These are phyloP conservation scores for Penicillium paneum DNA, from an alignment of 2,329 filamentous ascomycete species.

Conservation along the genomic window DNA sequence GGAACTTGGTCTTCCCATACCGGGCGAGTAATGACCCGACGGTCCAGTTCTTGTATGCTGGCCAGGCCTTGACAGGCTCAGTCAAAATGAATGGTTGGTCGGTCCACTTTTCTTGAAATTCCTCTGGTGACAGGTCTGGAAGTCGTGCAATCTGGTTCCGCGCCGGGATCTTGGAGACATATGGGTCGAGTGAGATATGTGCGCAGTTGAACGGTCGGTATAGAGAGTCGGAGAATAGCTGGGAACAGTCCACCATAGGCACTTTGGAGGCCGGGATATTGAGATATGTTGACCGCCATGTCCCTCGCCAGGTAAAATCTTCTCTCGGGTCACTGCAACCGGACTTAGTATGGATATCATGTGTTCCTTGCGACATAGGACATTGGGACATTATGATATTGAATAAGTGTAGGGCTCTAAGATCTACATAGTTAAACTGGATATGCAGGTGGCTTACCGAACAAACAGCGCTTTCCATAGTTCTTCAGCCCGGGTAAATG, in stretches of 20 bases:
- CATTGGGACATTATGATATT: neutral
- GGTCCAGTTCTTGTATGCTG: slow-evolving; percentile 71
- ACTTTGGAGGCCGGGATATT: slow-evolving; percentile 53
- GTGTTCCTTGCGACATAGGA: neutral
- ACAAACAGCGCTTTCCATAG: slow-evolving; percentile 84
- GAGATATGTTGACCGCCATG: slow-evolving; percentile 79
- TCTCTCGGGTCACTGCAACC: slow-evolving; percentile 28
- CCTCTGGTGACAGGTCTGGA: slow-evolving; percentile 63
- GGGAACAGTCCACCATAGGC: slow-evolving; percentile 65
- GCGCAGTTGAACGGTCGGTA: slow-evolving; percentile 89
- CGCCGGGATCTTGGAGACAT: slow-evolving; percentile 66
- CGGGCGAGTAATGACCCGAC: slow-evolving; percentile 62
- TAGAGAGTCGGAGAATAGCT: slow-evolving; percentile 84
- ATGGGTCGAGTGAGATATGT: slow-evolving; percentile 66
- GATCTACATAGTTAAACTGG: slow-evolving; percentile 7
- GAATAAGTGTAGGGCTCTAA: neutral
- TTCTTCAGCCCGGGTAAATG: slow-evolving; percentile 79
- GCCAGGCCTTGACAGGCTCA: slow-evolving; percentile 76
- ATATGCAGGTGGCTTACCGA: slow-evolving; percentile 60
- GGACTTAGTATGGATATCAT: slow-evolving; percentile 17
- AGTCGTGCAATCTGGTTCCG: slow-evolving; percentile 71
- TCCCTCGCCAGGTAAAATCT: slow-evolving; percentile 68
- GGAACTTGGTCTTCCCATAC: slow-evolving; percentile 68
- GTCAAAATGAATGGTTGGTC: slow-evolving; percentile 84
- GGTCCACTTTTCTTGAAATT: slow-evolving; percentile 75